Percentiles rank a stretch among this genome's conserved stretches.
These are phyloP conservation scores for Trifolium repens DNA, from an alignment of 306 rosid genomes.

Conservation along the genomic window DNA sequence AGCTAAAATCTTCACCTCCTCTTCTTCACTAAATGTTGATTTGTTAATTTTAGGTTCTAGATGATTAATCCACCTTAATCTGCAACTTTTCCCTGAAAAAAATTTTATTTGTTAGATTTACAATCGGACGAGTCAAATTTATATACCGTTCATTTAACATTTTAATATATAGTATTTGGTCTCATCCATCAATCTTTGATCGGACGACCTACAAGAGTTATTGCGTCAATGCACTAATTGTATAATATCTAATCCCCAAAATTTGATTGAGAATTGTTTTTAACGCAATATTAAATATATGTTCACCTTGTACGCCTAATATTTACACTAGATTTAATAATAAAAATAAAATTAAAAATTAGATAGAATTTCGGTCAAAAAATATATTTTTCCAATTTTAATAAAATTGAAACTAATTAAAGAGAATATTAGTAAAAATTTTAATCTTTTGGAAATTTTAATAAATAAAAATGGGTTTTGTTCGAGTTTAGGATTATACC, in stretches of 20 bases:
- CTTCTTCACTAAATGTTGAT: constrained; percentile 63
- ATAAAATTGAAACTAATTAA: neutral
- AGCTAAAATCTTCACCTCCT: constrained; percentile 62
- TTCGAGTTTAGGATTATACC: constrained; percentile 48
- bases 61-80: constrained; percentile 91
- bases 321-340: too few species aligned
- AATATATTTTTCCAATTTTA: neutral
- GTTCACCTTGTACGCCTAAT: too few species aligned
- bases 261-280: too few species aligned
- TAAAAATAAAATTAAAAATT: neutral
- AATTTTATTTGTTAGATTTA: too few species aligned
- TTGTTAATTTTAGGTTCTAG: constrained; percentile 77
- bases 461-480: neutral
- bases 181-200: too few species aligned
- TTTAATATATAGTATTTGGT: too few species aligned
- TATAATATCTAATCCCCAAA: too few species aligned
- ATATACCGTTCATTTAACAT: too few species aligned
- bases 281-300: too few species aligned
- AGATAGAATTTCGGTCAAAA: neutral
- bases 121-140: too few species aligned
- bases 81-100: constrained; percentile 78
- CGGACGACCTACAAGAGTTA: too few species aligned
- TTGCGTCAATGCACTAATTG: too few species aligned
- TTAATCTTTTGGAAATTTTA: neutral
- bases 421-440: neutral